Conservation (phyloP, 441 rosid genomes). For the Pelargonium myrrhifolium region DNA sequence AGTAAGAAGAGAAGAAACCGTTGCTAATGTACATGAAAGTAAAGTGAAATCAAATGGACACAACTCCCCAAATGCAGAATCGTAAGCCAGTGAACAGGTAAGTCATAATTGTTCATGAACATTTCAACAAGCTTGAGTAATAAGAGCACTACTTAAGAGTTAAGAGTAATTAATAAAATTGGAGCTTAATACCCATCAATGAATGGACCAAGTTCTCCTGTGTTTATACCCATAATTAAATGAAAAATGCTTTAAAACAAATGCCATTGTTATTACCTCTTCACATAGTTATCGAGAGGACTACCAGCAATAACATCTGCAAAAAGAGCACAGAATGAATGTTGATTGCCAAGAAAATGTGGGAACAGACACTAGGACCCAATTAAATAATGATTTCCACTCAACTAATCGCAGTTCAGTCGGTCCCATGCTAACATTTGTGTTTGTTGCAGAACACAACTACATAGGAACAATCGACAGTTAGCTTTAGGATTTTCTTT, state of each 20-base stretch:
- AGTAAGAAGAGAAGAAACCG: no score
- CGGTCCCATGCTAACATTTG: no score
- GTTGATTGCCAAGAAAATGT: not conserved
- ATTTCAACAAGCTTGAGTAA: not conserved
- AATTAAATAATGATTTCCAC: not conserved
- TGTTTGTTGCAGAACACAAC: no score
- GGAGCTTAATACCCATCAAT: not conserved
- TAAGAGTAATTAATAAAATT: no score
- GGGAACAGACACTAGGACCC: no score
- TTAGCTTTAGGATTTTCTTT: no score
- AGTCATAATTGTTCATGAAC: not conserved
- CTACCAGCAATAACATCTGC: conserved; percentile 55
- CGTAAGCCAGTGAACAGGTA: not conserved
- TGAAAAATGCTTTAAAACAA: not conserved
- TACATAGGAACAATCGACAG: no score
- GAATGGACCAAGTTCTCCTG: not conserved
- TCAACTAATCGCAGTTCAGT: not conserved
- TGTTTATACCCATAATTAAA: not conserved
- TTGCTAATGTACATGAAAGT: no score
- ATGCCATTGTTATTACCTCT: conserved; percentile 37
- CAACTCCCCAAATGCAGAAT: not conserved
- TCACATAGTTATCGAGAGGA: conserved; percentile 58
- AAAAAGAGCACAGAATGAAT: not conserved
- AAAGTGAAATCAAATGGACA: not conserved
- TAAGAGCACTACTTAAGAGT: not conserved